These are phyloP conservation scores for Rubia yunnanensis DNA, from an alignment of 257 asterid species.

Conservation along the genomic window DNA sequence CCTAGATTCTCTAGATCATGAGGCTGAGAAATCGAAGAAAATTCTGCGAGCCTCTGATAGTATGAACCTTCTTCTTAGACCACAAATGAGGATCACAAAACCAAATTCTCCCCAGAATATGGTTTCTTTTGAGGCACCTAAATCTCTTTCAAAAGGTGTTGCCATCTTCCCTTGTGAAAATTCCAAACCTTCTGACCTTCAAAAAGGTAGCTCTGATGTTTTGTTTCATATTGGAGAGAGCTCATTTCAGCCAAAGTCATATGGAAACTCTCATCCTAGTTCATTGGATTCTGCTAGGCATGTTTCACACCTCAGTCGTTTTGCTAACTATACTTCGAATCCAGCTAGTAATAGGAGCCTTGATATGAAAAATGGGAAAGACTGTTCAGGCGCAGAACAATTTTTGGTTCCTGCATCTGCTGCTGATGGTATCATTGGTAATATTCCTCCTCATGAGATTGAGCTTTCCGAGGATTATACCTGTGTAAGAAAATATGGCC, in stretches of 20 bases:
- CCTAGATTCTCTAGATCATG: constrained; percentile 66
- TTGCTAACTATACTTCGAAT: constrained; percentile 39
- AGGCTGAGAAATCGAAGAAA: constrained; percentile 28
- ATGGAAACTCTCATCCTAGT: constrained; percentile 37
- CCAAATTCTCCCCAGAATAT: constrained; percentile 26
- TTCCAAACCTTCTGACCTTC: constrained; percentile 27
- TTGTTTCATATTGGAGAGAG: constrained; percentile 60
- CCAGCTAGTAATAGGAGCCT: constrained; percentile 27
- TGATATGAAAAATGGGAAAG: constrained; percentile 25
- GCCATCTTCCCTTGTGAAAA: constrained; percentile 32
- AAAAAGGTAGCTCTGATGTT: constrained; percentile 45
- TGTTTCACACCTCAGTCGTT: constrained; percentile 28
- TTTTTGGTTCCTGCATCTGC: constrained; percentile 18
- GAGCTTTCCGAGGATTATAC: constrained; percentile 95
- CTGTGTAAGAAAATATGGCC: constrained; percentile 75
- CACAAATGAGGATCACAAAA: constrained; percentile 40
- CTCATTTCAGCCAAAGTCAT: constrained; percentile 19
- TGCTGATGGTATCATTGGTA: constrained; percentile 23
- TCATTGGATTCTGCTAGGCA: constrained; percentile 61
- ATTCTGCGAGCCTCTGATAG: constrained; percentile 37
- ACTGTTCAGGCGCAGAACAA: constrained; percentile 18
- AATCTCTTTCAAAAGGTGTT: constrained; percentile 53
- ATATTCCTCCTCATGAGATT: constrained; percentile 59
- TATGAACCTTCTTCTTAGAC: constrained; percentile 51
- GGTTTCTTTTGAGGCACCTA: constrained; percentile 38